Evolutionary conservation across 2,329 filamentous ascomycete genomes (phyloP), one percentile per base, ranked within the genome.

Genomic region (Diplodia mutila): DNA sequence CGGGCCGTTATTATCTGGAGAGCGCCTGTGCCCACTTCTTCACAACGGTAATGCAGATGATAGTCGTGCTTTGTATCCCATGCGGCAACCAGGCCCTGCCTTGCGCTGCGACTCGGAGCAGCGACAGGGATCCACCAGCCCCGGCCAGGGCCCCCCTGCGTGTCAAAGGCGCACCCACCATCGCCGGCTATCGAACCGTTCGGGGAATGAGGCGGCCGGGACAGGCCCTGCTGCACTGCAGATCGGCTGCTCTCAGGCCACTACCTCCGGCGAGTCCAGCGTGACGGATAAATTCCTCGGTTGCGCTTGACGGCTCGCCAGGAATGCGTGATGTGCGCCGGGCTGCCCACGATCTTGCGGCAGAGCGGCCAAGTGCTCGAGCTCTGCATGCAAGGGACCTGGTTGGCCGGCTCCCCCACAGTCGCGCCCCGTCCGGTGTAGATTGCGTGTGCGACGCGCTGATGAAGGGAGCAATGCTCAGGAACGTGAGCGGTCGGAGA

Each of bases 31-130:
- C 73, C 72, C 72, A 70, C 72, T 74, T 73, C 73, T 74, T 75
- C 74, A 75, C 73, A 79, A 79, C 77, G 78, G 78, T 72, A 77
- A 75, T 79, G 78, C 77, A 79, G 77, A 76, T 76, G 75, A 73
- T 63, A 63, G 59, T 63, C 59, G 59, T 63, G 59, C 59, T 63
- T 63, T 63, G 59, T 63, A 63, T 51, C 59, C 59, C 42, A 61
- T 61, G 57, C 55, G 55, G 55, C 55, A 59, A 59, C 55, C 34
- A 46, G 55, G 57, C 39, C 39, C 57, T 61, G 55, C 57, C 57
- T 48, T 21, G 25, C 57, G 23, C 59, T 71, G 42, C 61, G 72
- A 61, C 66, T 67, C 61, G 66, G 53, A 57, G 52, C 52, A 63
- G 65, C 67, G 46, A 66, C 68, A 66, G 68, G 57, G 67, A 69